Percentiles rank a stretch among this genome's conserved stretches.
Evolutionary conservation across 176 grass and related monocot species (phyloP).

Genomic region (Otatea glauca): DNA sequence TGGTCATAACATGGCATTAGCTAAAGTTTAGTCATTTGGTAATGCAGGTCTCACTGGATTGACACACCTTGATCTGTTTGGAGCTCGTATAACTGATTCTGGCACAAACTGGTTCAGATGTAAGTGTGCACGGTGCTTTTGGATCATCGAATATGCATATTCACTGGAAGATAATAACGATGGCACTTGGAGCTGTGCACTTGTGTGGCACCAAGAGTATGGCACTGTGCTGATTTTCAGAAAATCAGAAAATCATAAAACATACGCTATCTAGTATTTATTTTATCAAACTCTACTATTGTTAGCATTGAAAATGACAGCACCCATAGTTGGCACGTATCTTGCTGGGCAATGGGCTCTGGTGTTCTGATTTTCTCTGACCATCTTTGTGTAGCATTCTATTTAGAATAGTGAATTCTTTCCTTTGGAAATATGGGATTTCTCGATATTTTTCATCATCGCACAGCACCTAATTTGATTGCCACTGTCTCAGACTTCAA

Average conservation of each 20-base stretch:
- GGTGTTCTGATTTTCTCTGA: neutral
- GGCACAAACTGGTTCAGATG: slow-evolving; percentile 79
- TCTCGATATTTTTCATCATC: neutral
- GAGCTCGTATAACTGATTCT: slow-evolving; percentile 83
- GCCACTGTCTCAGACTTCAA: slow-evolving; percentile 71
- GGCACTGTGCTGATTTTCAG: neutral
- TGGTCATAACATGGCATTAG: neutral
- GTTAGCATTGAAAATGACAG: neutral
- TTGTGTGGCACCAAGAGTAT: neutral
- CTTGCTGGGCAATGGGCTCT: neutral
- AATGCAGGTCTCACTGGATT: slow-evolving; percentile 85
- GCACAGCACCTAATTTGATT: neutral
- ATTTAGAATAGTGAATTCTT: neutral
- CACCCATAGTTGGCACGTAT: neutral
- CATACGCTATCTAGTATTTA: neutral
- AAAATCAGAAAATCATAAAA: neutral
- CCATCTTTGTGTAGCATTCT: neutral
- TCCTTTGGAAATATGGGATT: neutral
- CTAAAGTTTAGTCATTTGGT: slow-evolving; percentile 20
- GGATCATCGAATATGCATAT: neutral
- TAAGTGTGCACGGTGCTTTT: slow-evolving; percentile 44
- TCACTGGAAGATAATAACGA: slow-evolving; percentile 5
- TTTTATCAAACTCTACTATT: neutral
- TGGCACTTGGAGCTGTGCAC: neutral
- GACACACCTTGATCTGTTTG: slow-evolving; percentile 95